phyloP scores from a whole-genome alignment of 1,284 basidiomycete genomes.

The Trichosporon sp. region DNA sequence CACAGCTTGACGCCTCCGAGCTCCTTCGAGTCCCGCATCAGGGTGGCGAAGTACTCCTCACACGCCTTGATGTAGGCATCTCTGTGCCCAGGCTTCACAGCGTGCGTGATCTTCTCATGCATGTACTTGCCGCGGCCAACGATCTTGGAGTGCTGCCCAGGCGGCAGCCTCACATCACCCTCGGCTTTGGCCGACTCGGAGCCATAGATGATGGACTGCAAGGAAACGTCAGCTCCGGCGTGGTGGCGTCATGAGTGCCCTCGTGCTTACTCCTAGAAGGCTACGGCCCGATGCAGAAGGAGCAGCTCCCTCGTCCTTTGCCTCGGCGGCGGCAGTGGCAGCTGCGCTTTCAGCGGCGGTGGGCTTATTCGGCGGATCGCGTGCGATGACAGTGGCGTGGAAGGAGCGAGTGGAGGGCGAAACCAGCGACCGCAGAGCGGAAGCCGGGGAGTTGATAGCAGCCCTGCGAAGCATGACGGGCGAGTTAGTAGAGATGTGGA shows the following conservation, averaged over 20 bases:
- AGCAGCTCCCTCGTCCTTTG: not conserved
- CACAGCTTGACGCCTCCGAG: conserved; percentile 77
- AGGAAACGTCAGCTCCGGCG: conserved; percentile 21
- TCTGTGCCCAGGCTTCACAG: conserved; percentile 74
- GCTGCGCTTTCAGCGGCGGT: not conserved
- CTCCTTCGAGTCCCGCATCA: conserved; percentile 68
- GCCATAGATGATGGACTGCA: conserved; percentile 67
- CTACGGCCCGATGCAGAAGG: not conserved
- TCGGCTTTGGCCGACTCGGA: conserved; percentile 80
- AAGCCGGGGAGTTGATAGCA: not conserved
- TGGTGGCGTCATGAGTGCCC: conserved; percentile 22
- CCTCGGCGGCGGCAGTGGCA: not conserved
- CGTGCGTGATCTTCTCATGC: conserved; percentile 86
- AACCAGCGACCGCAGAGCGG: conserved; percentile 8
- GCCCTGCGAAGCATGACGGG: conserved; percentile 9
- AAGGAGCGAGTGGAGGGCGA: conserved; percentile 18
- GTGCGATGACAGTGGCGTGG: conserved; percentile 23
- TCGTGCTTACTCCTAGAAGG: conserved; percentile 4
- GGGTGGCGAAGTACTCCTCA: conserved; percentile 75
- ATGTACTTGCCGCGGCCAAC: conserved; percentile 77
- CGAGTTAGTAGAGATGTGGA: not conserved
- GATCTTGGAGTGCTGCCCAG: conserved; percentile 74
- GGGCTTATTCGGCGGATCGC: conserved; percentile 21
- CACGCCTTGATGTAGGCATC: conserved; percentile 83
- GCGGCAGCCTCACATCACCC: conserved; percentile 65